A percentile compares a stretch with the other conserved stretches of the same genome.
Conservation (phyloP, 768 basidiomycete species). For the Pulveroboletus sp. region DNA sequence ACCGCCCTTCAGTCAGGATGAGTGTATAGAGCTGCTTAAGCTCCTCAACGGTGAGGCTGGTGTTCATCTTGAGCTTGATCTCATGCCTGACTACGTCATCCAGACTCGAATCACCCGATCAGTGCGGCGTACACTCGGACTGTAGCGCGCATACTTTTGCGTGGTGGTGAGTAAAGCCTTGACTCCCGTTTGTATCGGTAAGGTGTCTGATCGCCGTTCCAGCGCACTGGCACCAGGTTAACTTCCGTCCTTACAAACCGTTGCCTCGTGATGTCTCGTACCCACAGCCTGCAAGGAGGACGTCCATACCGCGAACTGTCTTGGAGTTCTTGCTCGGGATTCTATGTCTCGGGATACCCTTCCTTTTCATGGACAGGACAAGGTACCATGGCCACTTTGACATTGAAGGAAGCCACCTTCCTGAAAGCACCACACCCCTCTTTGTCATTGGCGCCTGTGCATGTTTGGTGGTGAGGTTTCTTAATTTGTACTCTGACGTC, state of each 20-base stretch:
- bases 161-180: constrained; percentile 50
- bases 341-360: constrained; percentile 78
- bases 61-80: background rate
- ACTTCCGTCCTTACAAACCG: constrained; percentile 68
- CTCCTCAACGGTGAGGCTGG: constrained; percentile 42
- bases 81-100: constrained; percentile 1
- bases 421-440: constrained; percentile 49
- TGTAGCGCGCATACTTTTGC: constrained; percentile 64
- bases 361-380: constrained; percentile 61
- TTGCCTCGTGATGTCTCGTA: constrained; percentile 52
- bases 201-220: constrained; percentile 4
- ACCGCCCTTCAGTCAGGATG: constrained; percentile 71
- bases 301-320: constrained; percentile 46
- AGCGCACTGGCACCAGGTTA: constrained; percentile 67
- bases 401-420: constrained; percentile 52
- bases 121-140: constrained; percentile 55
- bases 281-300: constrained; percentile 25
- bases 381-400: constrained; percentile 48
- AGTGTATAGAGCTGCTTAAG: constrained; percentile 71
- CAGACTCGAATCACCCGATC: constrained; percentile 22
- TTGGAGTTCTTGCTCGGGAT: constrained; percentile 59
- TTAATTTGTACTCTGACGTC: background rate
- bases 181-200: background rate
- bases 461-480: constrained; percentile 55
- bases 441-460: constrained; percentile 65